Percentiles rank a stretch among this genome's conserved stretches.
phyloP scores from a whole-genome alignment of 2,329 filamentous ascomycete genomes.

The Fusarium bulbicola region DNA sequence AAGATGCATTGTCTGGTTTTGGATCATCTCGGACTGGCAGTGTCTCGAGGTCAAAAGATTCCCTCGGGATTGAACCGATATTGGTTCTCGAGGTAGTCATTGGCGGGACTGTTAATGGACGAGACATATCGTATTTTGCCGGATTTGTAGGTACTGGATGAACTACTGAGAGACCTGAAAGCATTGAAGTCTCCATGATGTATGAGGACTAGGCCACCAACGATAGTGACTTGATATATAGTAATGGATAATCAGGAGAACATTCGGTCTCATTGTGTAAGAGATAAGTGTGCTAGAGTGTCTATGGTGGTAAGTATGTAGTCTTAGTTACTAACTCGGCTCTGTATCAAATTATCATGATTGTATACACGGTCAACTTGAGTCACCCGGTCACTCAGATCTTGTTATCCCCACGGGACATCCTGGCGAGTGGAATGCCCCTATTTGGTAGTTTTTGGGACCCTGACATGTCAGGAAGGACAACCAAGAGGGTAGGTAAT shows the following conservation, averaged over 20 bases:
- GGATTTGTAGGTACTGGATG: conserved; percentile 38
- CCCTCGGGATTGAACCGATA: conserved; percentile 49
- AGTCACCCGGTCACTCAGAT: conserved; percentile 13
- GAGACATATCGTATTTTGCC: conserved; percentile 30
- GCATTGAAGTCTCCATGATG: conserved; percentile 48
- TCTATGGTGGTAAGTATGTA: neutral
- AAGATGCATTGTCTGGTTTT: conserved; percentile 13
- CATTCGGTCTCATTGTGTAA: neutral
- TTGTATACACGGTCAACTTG: neutral
- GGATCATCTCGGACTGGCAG: conserved; percentile 21
- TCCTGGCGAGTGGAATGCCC: conserved; percentile 23
- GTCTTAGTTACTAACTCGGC: neutral
- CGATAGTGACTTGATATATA: neutral
- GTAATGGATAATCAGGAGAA: neutral
- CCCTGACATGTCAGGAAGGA: neutral
- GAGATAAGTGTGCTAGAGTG: neutral
- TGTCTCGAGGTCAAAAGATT: conserved; percentile 44
- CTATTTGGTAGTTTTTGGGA: neutral
- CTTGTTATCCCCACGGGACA: conserved; percentile 7
- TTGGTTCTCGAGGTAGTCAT: conserved; percentile 52
- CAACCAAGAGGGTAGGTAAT: neutral
- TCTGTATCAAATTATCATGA: neutral
- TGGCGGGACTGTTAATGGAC: conserved; percentile 45
- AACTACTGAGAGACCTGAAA: conserved; percentile 47
- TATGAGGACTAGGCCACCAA: neutral